phyloP scores from a whole-genome alignment of 164 flowering plant species.

The Berberis vulgaris region DNA sequence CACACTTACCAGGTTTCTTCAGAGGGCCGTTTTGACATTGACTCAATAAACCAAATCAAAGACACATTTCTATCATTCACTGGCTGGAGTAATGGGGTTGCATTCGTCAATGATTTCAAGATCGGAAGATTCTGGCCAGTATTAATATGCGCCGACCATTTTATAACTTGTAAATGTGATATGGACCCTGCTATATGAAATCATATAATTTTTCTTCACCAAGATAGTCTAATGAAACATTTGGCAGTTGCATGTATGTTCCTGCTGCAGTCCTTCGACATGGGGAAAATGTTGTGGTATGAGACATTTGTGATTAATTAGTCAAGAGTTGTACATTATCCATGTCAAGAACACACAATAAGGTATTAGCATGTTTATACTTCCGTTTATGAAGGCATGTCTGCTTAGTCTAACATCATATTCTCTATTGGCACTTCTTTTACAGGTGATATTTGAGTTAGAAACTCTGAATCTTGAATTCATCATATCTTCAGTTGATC shows the following conservation, averaged over 20 bases:
- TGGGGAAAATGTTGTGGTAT: slow-evolving; percentile 75
- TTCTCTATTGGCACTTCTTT: not conserved
- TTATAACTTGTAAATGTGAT: no score
- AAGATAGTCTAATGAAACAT: slow-evolving; percentile 1
- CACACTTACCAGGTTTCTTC: slow-evolving; percentile 50
- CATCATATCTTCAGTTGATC: slow-evolving; percentile 40
- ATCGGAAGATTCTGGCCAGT: slow-evolving; percentile 97
- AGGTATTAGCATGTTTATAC: not conserved
- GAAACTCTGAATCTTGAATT: slow-evolving; percentile 59
- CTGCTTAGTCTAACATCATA: not conserved
- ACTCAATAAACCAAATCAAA: slow-evolving; percentile 24
- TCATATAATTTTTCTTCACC: not conserved
- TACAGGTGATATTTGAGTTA: slow-evolving; percentile 66
- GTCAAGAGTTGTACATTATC: no score
- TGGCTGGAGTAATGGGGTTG: slow-evolving; percentile 91
- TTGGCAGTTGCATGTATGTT: slow-evolving; percentile 65
- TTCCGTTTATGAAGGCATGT: no score
- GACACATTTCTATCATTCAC: slow-evolving; percentile 70
- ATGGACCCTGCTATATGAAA: not conserved
- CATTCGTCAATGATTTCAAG: slow-evolving; percentile 66
- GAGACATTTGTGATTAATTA: not conserved
- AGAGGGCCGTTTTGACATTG: slow-evolving; percentile 43
- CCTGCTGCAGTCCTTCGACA: slow-evolving; percentile 74
- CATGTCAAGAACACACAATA: no score
- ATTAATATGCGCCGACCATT: slow-evolving; percentile 1